Evolutionary conservation across 495 filamentous ascomycete genomes (phyloP).

Genomic region (Tuber calosporum): DNA sequence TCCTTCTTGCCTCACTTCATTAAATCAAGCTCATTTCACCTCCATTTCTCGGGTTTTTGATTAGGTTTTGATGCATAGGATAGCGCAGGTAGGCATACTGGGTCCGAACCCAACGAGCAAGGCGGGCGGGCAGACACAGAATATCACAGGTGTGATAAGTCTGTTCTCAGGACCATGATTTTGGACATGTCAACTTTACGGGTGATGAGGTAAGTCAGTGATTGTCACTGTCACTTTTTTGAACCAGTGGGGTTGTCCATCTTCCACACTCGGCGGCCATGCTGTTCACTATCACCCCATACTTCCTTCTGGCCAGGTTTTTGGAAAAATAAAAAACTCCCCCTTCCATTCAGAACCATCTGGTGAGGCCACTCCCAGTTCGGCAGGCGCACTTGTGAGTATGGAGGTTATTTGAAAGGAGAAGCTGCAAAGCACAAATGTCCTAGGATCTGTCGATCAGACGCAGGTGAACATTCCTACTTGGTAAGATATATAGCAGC

Average conservation of each 20-base stretch:
- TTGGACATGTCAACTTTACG: background rate
- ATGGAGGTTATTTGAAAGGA: background rate
- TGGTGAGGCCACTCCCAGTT: background rate
- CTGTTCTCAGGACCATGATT: background rate
- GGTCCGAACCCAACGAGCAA: background rate
- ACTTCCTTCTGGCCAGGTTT: background rate
- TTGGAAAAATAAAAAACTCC: background rate
- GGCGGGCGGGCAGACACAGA: background rate
- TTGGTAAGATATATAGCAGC: background rate
- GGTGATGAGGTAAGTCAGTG: background rate
- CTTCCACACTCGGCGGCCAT: background rate
- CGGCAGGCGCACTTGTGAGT: background rate
- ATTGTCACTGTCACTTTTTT: background rate
- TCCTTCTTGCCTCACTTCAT: background rate
- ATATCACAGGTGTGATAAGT: background rate
- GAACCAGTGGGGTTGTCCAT: background rate
- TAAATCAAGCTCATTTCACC: background rate
- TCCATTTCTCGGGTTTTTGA: background rate
- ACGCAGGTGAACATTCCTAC: background rate
- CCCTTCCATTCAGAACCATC: background rate
- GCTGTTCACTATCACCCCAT: background rate
- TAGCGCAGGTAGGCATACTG: background rate
- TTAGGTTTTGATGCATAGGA: background rate
- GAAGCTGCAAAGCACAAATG: background rate
- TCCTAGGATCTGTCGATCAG: background rate